phyloP scores from a whole-genome alignment of 768 basidiomycete genomes.

The Pisolithus marmoratus region DNA sequence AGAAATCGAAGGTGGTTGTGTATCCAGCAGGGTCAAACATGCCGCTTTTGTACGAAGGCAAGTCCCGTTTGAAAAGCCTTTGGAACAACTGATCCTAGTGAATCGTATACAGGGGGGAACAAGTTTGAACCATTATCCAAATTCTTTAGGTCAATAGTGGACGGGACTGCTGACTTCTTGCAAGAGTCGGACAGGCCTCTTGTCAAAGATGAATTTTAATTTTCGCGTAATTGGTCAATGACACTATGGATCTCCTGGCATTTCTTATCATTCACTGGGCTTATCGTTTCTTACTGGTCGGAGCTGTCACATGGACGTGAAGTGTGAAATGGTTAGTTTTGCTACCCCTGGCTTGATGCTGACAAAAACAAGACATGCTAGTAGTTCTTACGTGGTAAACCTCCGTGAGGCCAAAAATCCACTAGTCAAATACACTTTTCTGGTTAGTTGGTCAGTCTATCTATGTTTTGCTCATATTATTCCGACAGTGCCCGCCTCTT shows the following conservation, averaged over 20 bases:
- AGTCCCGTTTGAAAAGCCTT: constrained; percentile 4
- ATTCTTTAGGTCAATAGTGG: constrained; percentile 66
- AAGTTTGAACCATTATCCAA: constrained; percentile 73
- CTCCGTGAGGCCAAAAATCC: background rate
- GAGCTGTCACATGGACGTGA: background rate
- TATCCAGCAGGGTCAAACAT: constrained; percentile 58
- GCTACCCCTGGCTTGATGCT: background rate
- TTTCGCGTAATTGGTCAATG: background rate
- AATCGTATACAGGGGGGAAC: constrained; percentile 42
- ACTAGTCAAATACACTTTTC: background rate
- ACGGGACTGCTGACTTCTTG: constrained; percentile 57
- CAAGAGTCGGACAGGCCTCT: constrained; percentile 34
- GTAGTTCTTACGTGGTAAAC: background rate
- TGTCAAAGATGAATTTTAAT: constrained; percentile 25
- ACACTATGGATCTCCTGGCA: background rate
- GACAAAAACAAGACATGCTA: background rate
- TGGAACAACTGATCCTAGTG: background rate
- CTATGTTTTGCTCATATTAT: constrained; percentile 9
- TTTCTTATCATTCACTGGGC: background rate
- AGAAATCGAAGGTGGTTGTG: constrained; percentile 60
- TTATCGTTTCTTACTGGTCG: too few relatives aligned
- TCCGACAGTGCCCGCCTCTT: constrained; percentile 24
- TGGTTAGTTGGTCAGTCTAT: constrained; percentile 14
- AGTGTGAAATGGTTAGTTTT: background rate
- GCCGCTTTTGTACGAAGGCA: constrained; percentile 66